Evolutionary conservation across 2,329 filamentous ascomycete genomes (phyloP), one percentile per base, ranked within the genome.

Genomic region (Xylariaceae sp.): DNA sequence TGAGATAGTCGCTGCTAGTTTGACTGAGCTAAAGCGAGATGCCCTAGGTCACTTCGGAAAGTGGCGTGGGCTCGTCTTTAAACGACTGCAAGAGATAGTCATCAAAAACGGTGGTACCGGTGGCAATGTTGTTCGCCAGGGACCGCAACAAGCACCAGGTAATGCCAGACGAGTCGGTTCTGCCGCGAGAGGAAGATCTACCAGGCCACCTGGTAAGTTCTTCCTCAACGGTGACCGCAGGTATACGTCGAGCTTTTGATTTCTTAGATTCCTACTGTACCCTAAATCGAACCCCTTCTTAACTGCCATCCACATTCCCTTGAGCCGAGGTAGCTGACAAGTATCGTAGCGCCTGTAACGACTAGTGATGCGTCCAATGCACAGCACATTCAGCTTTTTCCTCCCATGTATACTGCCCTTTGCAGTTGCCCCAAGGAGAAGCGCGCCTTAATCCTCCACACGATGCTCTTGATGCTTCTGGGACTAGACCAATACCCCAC

Each of bases 401-500:
- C 81, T 13, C 84, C 86, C 0, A 77, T 81, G 24, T 76, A 81
- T 36, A 90, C 84, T 6, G 70, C 80, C 2, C 76, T 94, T 9
- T 81, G 79, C 61, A 76, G 79, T 8, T 73, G 90, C 2, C 73
- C 82, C 0, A 72, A 82, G 41, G 81, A 84, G 45, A 87, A 86
- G 64, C 78, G 86, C 37, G 80, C 81, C 21, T 75, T 92, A 6
- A 78, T 95, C 6, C 73, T 95, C 6, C 87, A 94, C 63, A 82
- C 85, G 0, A 75, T 91, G 33, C 75, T 95, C 1, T 75, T 96
- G 2, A 76, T 94, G 21, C 66, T 92, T 5, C 74, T 96, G 2
- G 92, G 89, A 2, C 74, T 95, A 11, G 86, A 94, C 65, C 84
- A 89, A 58, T 96, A 94, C 70, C 83, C 80, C 35, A 83, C 88